phyloP scores from a whole-genome alignment of 2,329 filamentous ascomycete genomes.

The Nemania abortiva region DNA sequence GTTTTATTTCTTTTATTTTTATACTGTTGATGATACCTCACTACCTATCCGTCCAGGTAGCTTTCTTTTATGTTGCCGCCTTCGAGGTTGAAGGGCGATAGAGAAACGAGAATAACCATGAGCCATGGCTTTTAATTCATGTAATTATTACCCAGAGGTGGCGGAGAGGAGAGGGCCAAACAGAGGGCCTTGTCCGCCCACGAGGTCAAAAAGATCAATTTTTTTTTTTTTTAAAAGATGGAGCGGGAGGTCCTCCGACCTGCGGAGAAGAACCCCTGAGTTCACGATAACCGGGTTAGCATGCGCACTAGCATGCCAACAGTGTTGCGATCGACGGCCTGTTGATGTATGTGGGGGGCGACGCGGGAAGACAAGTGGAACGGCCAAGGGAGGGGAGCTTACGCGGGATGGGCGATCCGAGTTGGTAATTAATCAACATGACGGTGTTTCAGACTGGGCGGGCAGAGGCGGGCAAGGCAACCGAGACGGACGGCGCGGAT shows the following conservation, averaged over 20 bases:
- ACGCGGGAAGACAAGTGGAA: slow-evolving; percentile 6
- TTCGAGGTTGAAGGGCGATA: not conserved
- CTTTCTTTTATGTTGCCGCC: slow-evolving; percentile 4
- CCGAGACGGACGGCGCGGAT: slow-evolving; percentile 9
- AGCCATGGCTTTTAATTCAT: slow-evolving; percentile 21
- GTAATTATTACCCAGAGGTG: slow-evolving; percentile 16
- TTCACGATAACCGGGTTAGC: not conserved
- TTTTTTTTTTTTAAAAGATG: no score
- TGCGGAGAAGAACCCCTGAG: slow-evolving; percentile 25
- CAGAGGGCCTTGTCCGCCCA: not conserved
- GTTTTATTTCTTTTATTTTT: slow-evolving; percentile 1
- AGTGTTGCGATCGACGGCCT: slow-evolving; percentile 16
- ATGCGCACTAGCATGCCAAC: not conserved
- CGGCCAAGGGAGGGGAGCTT: not conserved
- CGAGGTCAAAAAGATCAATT: not conserved
- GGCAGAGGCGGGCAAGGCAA: not conserved
- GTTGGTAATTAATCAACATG: slow-evolving; percentile 16
- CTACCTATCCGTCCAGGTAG: slow-evolving; percentile 3
- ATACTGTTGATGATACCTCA: slow-evolving; percentile 26
- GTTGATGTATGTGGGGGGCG: slow-evolving; percentile 12
- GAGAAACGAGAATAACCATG: not conserved
- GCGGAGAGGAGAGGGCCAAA: not conserved
- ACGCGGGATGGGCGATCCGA: slow-evolving; percentile 20
- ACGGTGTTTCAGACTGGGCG: slow-evolving; percentile 16
- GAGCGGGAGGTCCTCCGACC: slow-evolving; percentile 14